Evolutionary conservation across 1,284 basidiomycete species (phyloP).

Genomic region (Trametes sp.): DNA sequence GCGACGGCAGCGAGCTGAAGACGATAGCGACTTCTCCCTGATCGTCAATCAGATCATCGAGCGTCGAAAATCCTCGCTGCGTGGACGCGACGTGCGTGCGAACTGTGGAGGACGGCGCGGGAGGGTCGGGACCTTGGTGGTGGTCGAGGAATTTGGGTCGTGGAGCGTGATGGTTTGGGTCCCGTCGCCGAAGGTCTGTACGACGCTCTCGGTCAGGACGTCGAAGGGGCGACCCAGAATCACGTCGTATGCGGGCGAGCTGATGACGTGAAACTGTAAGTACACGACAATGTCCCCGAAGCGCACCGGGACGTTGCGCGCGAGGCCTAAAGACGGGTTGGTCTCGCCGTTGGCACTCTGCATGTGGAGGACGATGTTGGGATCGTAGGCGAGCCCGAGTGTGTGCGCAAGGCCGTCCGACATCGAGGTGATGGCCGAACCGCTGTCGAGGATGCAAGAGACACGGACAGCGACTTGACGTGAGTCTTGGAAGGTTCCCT

Average conservation of each 20-base stretch:
- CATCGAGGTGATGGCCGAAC: conserved; percentile 37
- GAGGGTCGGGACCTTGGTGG: conserved; percentile 36
- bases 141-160: conserved; percentile 35
- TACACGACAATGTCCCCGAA: too few relatives aligned
- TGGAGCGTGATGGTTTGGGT: conserved; percentile 36
- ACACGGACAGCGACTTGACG: conserved; percentile 24
- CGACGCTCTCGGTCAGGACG: conserved; percentile 36
- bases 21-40: conserved; percentile 19
- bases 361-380: conserved; percentile 30
- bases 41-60: conserved; percentile 19
- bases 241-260: conserved; percentile 41
- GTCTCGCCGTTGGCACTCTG: conserved; percentile 39
- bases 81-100: neutral
- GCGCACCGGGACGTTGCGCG: too few relatives aligned
- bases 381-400: conserved; percentile 34
- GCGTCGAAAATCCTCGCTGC: conserved; percentile 9
- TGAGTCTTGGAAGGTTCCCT: conserved; percentile 20
- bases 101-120: conserved; percentile 16
- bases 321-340: conserved; percentile 36
- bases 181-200: conserved; percentile 34
- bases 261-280: conserved; percentile 40
- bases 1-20: neutral
- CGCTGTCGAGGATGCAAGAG: conserved; percentile 36
- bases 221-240: conserved; percentile 46
- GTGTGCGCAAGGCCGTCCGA: conserved; percentile 31